Conservation (phyloP, 2,329 filamentous ascomycete species). For the Diaporthe caulivora region DNA sequence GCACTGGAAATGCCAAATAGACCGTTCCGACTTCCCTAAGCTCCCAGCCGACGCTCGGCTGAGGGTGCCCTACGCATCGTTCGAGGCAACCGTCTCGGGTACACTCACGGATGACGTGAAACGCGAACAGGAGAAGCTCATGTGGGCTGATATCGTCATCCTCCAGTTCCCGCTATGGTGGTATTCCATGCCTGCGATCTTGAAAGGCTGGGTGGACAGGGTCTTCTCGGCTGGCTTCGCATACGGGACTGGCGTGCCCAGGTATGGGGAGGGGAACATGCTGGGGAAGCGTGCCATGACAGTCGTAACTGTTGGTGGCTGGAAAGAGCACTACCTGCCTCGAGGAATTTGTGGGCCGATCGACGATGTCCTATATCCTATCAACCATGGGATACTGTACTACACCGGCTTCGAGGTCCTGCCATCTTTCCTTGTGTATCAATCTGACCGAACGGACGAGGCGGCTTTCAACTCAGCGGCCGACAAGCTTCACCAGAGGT, state of each 20-base stretch:
- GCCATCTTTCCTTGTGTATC: constrained; percentile 15
- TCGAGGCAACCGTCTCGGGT: background rate
- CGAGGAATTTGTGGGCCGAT: background rate
- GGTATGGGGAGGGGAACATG: constrained; percentile 11
- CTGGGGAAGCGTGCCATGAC: background rate
- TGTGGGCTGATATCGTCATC: background rate
- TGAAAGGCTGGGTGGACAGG: constrained; percentile 15
- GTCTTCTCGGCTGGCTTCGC: constrained; percentile 4
- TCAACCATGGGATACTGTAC: background rate
- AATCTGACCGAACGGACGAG: background rate
- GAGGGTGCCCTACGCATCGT: background rate
- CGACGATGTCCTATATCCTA: background rate
- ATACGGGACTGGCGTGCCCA: background rate
- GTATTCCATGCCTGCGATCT: constrained; percentile 6
- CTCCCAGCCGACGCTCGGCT: constrained; percentile 1
- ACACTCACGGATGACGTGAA: constrained; percentile 1
- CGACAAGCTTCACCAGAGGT: background rate
- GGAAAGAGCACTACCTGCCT: background rate
- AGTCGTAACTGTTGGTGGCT: background rate
- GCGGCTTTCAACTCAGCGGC: background rate
- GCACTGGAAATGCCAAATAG: background rate
- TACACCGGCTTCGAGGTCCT: constrained; percentile 7
- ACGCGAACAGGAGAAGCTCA: constrained; percentile 5
- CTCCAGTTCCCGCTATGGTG: constrained; percentile 9
- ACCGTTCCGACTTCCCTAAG: constrained; percentile 5